phyloP scores from a whole-genome alignment of 1,284 basidiomycete genomes.

The Lentinula novae-zelandiae region DNA sequence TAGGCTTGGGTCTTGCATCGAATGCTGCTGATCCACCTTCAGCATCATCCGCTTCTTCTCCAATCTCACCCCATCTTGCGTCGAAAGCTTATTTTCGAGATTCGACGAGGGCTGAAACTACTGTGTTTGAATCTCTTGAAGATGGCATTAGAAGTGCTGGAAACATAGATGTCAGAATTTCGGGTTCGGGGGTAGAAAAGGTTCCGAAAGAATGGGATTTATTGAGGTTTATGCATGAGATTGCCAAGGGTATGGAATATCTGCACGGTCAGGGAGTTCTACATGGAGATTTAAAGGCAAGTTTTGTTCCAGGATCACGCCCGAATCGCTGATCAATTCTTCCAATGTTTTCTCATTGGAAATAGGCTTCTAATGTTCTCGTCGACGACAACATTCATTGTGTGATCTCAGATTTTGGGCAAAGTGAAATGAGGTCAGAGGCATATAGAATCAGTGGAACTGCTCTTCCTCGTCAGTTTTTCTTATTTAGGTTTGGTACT shows the following conservation, averaged over 20 bases:
- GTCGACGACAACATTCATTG: slow-evolving; percentile 64
- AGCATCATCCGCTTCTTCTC: neutral
- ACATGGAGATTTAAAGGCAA: slow-evolving; percentile 73
- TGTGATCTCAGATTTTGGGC: slow-evolving; percentile 75
- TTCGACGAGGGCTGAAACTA: neutral
- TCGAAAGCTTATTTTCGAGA: too few relatives aligned
- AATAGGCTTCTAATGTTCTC: slow-evolving; percentile 68
- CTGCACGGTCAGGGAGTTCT: slow-evolving; percentile 60
- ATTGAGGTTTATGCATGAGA: slow-evolving; percentile 61
- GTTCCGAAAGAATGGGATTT: slow-evolving; percentile 37
- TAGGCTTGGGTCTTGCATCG: neutral
- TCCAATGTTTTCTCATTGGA: neutral
- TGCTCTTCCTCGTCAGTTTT: slow-evolving; percentile 45
- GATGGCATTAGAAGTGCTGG: slow-evolving; percentile 10
- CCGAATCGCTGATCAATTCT: neutral
- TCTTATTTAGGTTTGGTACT: neutral
- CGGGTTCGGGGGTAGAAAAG: slow-evolving; percentile 4
- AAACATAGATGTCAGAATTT: neutral
- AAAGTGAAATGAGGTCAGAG: slow-evolving; percentile 74
- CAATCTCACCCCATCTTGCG: neutral
- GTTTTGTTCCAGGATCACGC: slow-evolving; percentile 6
- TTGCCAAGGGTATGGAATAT: slow-evolving; percentile 76
- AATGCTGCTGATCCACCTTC: neutral
- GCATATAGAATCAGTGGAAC: slow-evolving; percentile 55
- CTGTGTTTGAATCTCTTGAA: slow-evolving; percentile 7